Base-by-base conservation (phyloP, 1,284 basidiomycete species). In the Xerocomus minutiporus region DNA sequence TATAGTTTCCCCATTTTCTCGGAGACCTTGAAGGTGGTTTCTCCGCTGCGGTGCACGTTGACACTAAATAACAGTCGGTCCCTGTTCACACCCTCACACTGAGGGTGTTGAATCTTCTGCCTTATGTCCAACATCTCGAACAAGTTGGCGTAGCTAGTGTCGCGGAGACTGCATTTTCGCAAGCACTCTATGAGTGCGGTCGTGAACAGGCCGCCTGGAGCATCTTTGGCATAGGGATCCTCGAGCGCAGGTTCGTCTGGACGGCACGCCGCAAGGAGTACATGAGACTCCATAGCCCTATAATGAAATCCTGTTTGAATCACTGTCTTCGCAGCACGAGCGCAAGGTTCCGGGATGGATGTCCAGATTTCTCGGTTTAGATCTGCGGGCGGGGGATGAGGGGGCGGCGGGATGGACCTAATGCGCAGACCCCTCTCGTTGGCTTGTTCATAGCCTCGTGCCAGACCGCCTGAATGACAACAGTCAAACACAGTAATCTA, bases 261-360 rank as follows among this genome's bases (percentile, higher is more conserved):
- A 36, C 55, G 60, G 32, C 61, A 62, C 9, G 62, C 61, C 31
- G 62, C 61, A 43, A 62, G 62, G 25, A 63, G 48, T 23, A 63
- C 44, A 4, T 62, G 58, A 2, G 62, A 62, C 13, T 12, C 53
- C 61, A 62, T 59, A 1, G 62, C 47, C 35, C 53, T 61, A 13
- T 61, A 61, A 32, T 28, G 53, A 31, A 54, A 56, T 5, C 62
- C 61, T 1, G 26, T 3, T 13, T 51, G 55, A 45, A 39, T n/a
- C 36, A 40, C 52, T 1, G 55, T 53, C 3, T 53, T 9, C 5
- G 51, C 60, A 7, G 50, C 32, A 2, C 60, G 62, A 42, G 53
- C 2, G 12, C 12, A 23, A 38, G 17, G 7, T 45, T 58, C 51
- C 8, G 48, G 47, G 28, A 48, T 2, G 25, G 50, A 50, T 23